Base-by-base conservation (phyloP, 352 stramenopile species). In the Phytophthora constricta region DNA sequence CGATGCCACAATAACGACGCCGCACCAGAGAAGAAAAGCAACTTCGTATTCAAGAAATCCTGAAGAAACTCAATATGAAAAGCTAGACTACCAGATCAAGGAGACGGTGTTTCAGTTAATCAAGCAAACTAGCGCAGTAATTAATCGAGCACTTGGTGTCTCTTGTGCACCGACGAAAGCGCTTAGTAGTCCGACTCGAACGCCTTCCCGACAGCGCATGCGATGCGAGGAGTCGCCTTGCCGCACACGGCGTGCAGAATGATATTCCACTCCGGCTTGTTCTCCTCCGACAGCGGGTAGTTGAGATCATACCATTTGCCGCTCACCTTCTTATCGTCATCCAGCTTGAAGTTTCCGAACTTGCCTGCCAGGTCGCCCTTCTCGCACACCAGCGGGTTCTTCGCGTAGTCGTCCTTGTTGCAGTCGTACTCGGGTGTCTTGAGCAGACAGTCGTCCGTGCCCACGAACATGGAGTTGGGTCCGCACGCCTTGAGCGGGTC, bases 331-430 rank as follows among this genome's bases (percentile, higher is more conserved):
- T 68, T 73, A 5, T 57, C 53, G 5, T 70, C 27, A 41, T 79
- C 61, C 19, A 63, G 60, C 57, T 72, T 72, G 46, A 89, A 64
- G 22, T 54, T 28, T 23, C 80, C 80, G 31, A 84, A 58, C 57
- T 89, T 90, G 50, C 80, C 78, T 2, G 77, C 65, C 39, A 90
- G 57, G 31, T 90, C 79, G 0, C 82, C 82, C 23, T 87, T 87
- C 57, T 89, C 82, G 42, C 82, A 91, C 10, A 74, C 66, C 0
- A 70, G 50, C 8, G 77, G 69, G 59, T 87, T 51, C 1, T 58
- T 48, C 2, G 34, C 39, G 62, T 89, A 88, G 7, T 48, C 68
- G n/a, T 65, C 45, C 0, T 67, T 65, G 5, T 63, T 86, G 63
- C 83, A 90, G 19, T 48, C 52, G 58, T 89, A 89, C 26, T 51